These are phyloP conservation scores for Aspergillus luchuensis DNA, from an alignment of 2,329 filamentous ascomycete species.

Conservation along the genomic window DNA sequence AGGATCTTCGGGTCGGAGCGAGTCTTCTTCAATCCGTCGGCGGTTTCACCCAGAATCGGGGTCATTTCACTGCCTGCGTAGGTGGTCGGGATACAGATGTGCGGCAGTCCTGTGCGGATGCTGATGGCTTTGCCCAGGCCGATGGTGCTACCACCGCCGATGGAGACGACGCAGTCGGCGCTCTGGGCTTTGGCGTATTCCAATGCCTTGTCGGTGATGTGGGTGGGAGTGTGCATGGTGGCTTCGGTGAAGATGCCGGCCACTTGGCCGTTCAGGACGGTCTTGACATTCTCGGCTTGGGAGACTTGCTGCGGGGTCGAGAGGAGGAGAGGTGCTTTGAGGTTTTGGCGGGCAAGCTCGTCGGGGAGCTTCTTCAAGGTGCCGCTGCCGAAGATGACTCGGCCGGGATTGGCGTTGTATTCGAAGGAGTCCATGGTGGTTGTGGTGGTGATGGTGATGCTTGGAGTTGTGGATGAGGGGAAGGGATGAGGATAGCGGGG, in stretches of 20 bases:
- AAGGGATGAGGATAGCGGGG: background rate
- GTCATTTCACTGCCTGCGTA: slow-evolving; percentile 67
- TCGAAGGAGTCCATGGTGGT: slow-evolving; percentile 56
- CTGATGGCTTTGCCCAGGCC: slow-evolving; percentile 63
- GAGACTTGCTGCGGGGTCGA: slow-evolving; percentile 56
- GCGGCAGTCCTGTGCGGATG: slow-evolving; percentile 55
- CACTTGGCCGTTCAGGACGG: slow-evolving; percentile 49
- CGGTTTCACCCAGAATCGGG: slow-evolving; percentile 64
- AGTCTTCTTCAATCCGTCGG: slow-evolving; percentile 60
- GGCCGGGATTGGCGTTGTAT: slow-evolving; percentile 56
- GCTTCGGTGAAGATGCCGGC: slow-evolving; percentile 59
- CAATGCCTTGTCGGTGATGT: slow-evolving; percentile 61
- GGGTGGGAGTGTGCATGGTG: slow-evolving; percentile 64
- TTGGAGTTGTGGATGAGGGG: background rate
- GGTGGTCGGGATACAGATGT: slow-evolving; percentile 64
- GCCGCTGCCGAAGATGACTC: slow-evolving; percentile 60
- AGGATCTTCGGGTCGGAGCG: slow-evolving; percentile 60
- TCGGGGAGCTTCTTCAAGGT: slow-evolving; percentile 53
- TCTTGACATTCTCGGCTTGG: slow-evolving; percentile 50
- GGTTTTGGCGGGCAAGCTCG: slow-evolving; percentile 48
- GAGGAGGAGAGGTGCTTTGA: slow-evolving; percentile 57
- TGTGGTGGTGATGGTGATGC: background rate
- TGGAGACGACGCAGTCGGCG: slow-evolving; percentile 60
- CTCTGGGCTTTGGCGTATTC: slow-evolving; percentile 46
- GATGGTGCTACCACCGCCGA: slow-evolving; percentile 65